Evolutionary conservation across 176 grass and related monocot species (phyloP), one percentile per base, ranked within the genome.

Genomic region (Pontederia crassipes): DNA sequence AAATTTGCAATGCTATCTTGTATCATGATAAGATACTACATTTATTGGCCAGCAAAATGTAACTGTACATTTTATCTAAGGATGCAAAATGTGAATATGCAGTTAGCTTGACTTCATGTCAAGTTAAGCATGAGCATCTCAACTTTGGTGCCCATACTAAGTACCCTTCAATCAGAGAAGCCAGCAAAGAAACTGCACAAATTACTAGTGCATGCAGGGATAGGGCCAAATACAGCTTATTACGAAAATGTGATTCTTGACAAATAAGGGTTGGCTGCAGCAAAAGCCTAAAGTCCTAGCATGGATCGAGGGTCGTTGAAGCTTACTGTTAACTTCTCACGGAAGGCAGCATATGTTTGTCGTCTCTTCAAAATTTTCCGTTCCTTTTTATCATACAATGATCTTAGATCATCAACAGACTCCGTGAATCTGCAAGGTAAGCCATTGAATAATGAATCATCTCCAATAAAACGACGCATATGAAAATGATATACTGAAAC

Each of bases 371-470:
- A 45, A 67, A 90, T 82, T 69, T 90, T 96, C 17, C 14, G 71
- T 24, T 82, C 67, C 70, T 90, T 96, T 52, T 74, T 88, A 45
- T 78, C 61, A 79, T 66, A 64, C 69, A 87, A 55, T 61, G 72
- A 78, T 69, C 92, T 96, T 61, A 90, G 63, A 59, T 90, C 86
- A 82, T 90, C 92, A 76, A 96, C 85, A 9, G 66, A 71, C 67
- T 90, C 83, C 3, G 75, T 73, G 68, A 73, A 85, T 65, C 81
- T 88, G 81, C 52, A 58, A 64, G 32, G 16, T 32, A 45, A 58
- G 66, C 17, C 6, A 75, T 26, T 50, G 10, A 17, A 28, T 12
- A 2, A 57, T 28, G 5, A 49, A 8, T 40, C 8, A 11, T 65
- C 3, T 35, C 0, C 48, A 46, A 28, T 52, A 11, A 8, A 52